These are phyloP conservation scores for Novakomyces olei DNA, from an alignment of 805 yeast genomes.

Conservation along the genomic window DNA sequence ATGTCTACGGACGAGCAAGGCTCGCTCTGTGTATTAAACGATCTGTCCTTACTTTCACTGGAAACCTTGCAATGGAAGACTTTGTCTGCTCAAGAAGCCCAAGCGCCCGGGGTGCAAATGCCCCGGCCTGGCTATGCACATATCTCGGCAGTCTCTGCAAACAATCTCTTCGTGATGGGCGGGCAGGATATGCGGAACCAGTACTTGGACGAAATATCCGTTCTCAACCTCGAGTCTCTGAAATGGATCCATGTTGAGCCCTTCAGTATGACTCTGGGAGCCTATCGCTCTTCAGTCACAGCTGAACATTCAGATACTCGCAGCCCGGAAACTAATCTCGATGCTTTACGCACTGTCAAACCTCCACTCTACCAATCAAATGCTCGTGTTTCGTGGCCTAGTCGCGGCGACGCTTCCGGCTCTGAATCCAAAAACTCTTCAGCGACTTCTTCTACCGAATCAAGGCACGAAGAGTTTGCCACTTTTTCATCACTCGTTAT, in stretches of 20 bases:
- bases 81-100: not conserved
- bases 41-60: not conserved
- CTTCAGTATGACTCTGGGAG: not conserved
- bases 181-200: slow-evolving; percentile 8
- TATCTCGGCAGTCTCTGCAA: slow-evolving; percentile 6
- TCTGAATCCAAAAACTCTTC: not conserved
- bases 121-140: slow-evolving; percentile 7
- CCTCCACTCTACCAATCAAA: too few relatives aligned
- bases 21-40: not conserved
- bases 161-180: slow-evolving; percentile 7
- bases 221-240: slow-evolving; percentile 4
- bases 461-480: not conserved
- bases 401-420: too few relatives aligned
- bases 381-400: too few relatives aligned
- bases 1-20: not conserved
- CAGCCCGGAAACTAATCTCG: not conserved
- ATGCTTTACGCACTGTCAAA: not conserved
- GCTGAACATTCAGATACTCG: not conserved
- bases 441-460: not conserved
- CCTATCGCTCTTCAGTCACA: slow-evolving; percentile 4
- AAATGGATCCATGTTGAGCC: slow-evolving; percentile 1
- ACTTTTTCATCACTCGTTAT: not conserved
- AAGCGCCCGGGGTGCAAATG: not conserved
- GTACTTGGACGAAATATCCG: slow-evolving; percentile 6
- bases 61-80: not conserved